Percentiles rank a stretch among this genome's conserved stretches.
Evolutionary conservation across 495 filamentous ascomycete genomes (phyloP).

Genomic region (Polyplosphaeria fusca): DNA sequence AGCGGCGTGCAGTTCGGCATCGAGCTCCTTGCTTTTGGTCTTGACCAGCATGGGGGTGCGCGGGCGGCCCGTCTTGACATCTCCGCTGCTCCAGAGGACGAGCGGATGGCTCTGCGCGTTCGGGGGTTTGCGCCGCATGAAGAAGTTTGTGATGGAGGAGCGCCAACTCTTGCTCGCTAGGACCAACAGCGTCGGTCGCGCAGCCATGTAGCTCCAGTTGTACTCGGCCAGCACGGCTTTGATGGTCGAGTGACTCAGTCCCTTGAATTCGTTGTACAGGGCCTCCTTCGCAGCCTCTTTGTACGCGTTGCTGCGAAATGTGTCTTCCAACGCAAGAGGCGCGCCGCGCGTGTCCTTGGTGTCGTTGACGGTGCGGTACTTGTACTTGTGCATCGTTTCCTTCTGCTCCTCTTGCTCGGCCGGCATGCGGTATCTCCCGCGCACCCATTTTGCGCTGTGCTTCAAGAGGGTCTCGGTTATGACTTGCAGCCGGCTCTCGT

Average conservation of each 20-base stretch:
- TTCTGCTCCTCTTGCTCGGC: conserved; percentile 18
- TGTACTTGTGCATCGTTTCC: conserved; percentile 32
- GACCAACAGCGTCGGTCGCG: conserved; percentile 69
- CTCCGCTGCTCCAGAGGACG: conserved; percentile 59
- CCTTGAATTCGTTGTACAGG: conserved; percentile 76
- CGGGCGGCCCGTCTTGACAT: conserved; percentile 44
- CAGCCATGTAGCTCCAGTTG: conserved; percentile 82
- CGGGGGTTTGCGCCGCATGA: conserved; percentile 65
- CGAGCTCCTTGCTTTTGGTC: conserved; percentile 75
- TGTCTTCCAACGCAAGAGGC: conserved; percentile 62
- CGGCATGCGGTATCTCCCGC: conserved; percentile 55
- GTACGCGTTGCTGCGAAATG: conserved; percentile 71
- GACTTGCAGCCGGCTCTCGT: conserved; percentile 77
- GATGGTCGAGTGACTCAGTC: conserved; percentile 72
- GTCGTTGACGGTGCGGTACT: conserved; percentile 34
- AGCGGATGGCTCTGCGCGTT: conserved; percentile 61
- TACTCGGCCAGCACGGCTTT: conserved; percentile 85
- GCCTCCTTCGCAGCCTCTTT: conserved; percentile 62
- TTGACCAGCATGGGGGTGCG: conserved; percentile 58
- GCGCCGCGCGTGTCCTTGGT: conserved; percentile 23
- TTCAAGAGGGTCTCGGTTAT: conserved; percentile 82
- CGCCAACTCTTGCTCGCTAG: conserved; percentile 82
- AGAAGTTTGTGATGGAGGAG: conserved; percentile 69
- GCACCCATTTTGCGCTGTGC: conserved; percentile 69
- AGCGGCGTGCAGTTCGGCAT: conserved; percentile 69